A percentile compares a stretch with the other conserved stretches of the same genome.
Evolutionary conservation across 345 rosid genomes (phyloP).

Genomic region (Eucalyptus cloeziana): DNA sequence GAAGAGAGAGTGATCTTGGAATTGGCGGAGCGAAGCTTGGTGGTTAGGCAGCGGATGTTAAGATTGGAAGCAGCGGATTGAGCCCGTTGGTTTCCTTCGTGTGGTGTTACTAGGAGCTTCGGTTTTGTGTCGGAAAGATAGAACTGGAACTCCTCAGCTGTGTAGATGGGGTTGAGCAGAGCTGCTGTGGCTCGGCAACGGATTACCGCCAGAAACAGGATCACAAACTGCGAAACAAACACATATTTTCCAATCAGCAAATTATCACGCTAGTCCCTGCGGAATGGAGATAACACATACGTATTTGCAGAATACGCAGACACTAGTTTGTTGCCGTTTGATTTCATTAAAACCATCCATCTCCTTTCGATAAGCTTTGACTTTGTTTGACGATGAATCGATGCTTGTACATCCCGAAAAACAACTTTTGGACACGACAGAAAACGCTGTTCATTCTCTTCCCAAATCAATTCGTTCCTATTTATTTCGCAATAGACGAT

Average conservation of each 20-base stretch:
- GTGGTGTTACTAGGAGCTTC: conserved; percentile 29
- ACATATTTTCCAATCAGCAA: neutral
- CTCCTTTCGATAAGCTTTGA: neutral
- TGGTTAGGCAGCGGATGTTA: too few relatives aligned
- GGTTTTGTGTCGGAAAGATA: conserved; percentile 53
- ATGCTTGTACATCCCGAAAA: neutral
- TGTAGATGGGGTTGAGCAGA: conserved; percentile 49
- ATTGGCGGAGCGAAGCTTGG: neutral
- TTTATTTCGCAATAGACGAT: too few relatives aligned
- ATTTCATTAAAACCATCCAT: neutral
- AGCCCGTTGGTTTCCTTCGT: conserved; percentile 28
- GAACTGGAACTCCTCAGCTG: conserved; percentile 49
- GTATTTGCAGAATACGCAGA: neutral
- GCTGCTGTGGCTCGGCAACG: conserved; percentile 56
- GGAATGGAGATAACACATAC: neutral
- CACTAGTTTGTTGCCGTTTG: neutral
- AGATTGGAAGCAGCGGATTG: too few relatives aligned
- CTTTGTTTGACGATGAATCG: neutral
- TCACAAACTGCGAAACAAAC: conserved; percentile 32
- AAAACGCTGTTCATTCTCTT: neutral
- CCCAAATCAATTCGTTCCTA: neutral
- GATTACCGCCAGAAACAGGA: conserved; percentile 55
- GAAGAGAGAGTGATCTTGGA: conserved; percentile 19
- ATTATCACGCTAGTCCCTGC: neutral
- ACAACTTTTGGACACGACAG: neutral